Conservation (phyloP, 495 filamentous ascomycete species). For the Penicillium psychrofluorescens region DNA sequence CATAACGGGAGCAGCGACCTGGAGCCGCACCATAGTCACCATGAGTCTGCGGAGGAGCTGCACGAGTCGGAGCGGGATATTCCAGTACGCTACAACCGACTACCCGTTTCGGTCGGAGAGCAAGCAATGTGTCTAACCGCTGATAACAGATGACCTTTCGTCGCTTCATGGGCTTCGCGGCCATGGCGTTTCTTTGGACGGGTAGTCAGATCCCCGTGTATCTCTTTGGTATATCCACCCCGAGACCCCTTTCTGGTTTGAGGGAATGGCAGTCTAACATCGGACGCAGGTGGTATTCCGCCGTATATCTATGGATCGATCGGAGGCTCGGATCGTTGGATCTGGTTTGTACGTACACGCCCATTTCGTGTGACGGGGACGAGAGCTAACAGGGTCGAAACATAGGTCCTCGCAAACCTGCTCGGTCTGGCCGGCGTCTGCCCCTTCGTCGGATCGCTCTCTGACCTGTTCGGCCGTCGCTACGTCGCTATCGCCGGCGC, state of each 20-base stretch:
- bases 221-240: slow-evolving; percentile 39
- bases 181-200: slow-evolving; percentile 62
- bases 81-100: slow-evolving; percentile 4
- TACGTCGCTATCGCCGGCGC: slow-evolving; percentile 59
- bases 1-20: slow-evolving; percentile 6
- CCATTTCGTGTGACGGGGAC: too few relatives aligned
- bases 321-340: slow-evolving; percentile 58
- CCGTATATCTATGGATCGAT: slow-evolving; percentile 60
- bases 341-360: slow-evolving; percentile 53
- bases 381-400: not conserved
- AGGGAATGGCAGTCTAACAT: too few relatives aligned
- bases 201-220: slow-evolving; percentile 60
- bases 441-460: slow-evolving; percentile 65
- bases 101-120: not conserved
- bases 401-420: slow-evolving; percentile 53
- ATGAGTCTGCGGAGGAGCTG: slow-evolving; percentile 17
- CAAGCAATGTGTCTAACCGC: not conserved
- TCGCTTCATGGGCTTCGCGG: slow-evolving; percentile 51
- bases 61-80: slow-evolving; percentile 16
- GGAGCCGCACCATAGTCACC: slow-evolving; percentile 17
- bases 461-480: slow-evolving; percentile 61
- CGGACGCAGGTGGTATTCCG: slow-evolving; percentile 43
- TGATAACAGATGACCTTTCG: slow-evolving; percentile 45
- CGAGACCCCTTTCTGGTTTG: too few relatives aligned
- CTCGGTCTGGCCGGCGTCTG: slow-evolving; percentile 61